Percentiles rank a stretch among this genome's conserved stretches.
Conservation (phyloP, 208 protist genomes). For the Phytomonas sp. region DNA sequence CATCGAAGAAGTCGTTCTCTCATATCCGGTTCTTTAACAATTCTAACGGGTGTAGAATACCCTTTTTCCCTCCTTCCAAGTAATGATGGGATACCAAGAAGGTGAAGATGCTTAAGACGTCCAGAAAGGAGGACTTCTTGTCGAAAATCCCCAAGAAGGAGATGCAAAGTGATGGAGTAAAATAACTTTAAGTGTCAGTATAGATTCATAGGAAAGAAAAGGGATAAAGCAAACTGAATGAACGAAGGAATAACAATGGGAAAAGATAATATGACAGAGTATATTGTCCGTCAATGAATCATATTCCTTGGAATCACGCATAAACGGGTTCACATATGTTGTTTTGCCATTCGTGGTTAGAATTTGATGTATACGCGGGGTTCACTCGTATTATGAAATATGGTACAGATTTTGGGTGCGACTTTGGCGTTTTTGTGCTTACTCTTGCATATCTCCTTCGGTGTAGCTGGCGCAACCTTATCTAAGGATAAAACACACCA, state of each 20-base stretch:
- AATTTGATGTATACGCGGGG: neutral
- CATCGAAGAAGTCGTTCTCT: neutral
- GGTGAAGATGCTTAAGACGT: neutral
- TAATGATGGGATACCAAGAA: neutral
- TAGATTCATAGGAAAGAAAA: neutral
- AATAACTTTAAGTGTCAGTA: neutral
- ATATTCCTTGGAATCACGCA: neutral
- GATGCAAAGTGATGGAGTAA: neutral
- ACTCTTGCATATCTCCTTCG: neutral
- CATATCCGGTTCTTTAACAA: neutral
- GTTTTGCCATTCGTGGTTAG: neutral
- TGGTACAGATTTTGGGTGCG: neutral
- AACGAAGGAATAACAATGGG: neutral
- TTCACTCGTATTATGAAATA: neutral
- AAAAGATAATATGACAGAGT: neutral
- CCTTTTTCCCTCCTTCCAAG: neutral
- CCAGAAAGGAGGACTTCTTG: neutral
- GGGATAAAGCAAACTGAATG: neutral
- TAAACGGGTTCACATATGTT: neutral
- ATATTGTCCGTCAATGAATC: neutral
- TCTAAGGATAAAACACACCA: neutral
- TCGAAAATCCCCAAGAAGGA: neutral
- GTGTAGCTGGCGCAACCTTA: neutral
- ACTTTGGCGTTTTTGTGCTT: neutral
- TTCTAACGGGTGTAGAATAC: neutral